phyloP scores from a whole-genome alignment of 257 asterid species.

The Jaltomata sinuosa region DNA sequence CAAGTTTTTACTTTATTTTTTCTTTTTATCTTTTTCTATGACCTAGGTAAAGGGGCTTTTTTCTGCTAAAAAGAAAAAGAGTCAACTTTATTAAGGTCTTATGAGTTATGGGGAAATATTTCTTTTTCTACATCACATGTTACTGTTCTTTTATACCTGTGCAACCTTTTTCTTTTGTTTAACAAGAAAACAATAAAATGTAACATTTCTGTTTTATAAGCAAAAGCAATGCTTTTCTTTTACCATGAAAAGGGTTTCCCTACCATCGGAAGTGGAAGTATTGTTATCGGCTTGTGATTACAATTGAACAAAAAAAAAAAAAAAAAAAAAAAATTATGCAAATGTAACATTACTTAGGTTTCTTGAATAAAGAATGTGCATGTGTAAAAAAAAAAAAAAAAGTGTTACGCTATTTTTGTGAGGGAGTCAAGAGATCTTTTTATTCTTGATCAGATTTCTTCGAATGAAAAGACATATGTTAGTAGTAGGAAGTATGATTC shows the following conservation, averaged over 20 bases:
- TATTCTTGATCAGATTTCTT: too few species aligned
- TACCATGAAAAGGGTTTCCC: not conserved
- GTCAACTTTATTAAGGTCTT: not conserved
- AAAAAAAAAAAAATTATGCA: too few species aligned
- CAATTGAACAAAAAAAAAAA: too few species aligned
- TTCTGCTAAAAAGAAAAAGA: not conserved
- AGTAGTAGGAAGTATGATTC: too few species aligned
- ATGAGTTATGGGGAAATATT: not conserved
- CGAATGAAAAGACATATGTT: too few species aligned
- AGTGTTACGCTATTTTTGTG: not conserved
- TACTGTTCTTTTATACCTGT: not conserved
- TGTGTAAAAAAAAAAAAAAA: too few species aligned
- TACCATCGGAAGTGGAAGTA: too few species aligned
- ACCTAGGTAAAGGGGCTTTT: not conserved
- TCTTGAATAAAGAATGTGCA: not conserved
- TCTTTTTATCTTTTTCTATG: not conserved
- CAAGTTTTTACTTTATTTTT: not conserved
- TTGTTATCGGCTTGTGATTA: too few species aligned
- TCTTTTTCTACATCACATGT: not conserved
- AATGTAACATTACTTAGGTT: too few species aligned
- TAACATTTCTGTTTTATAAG: not conserved
- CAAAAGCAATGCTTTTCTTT: not conserved
- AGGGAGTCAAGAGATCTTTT: too few species aligned
- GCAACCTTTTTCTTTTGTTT: not conserved
- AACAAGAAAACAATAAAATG: not conserved